These are phyloP conservation scores for Zea luxurians DNA, from an alignment of 176 grass and related monocot species.

Conservation along the genomic window DNA sequence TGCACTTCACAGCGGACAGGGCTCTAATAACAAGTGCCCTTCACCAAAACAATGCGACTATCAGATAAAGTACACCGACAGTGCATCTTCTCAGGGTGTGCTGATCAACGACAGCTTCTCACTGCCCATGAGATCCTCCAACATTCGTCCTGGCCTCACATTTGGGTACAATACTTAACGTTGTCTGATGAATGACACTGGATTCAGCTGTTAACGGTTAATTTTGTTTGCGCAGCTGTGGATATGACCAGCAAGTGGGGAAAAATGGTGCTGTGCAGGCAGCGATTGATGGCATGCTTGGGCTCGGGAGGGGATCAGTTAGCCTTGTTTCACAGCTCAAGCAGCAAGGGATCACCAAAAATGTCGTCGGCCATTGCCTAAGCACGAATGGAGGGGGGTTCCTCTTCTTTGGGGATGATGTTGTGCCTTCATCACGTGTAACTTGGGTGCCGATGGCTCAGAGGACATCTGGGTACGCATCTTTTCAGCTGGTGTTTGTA, in stretches of 20 bases:
- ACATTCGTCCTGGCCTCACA: slow-evolving; percentile 48
- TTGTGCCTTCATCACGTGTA: slow-evolving; percentile 52
- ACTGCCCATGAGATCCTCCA: slow-evolving; percentile 52
- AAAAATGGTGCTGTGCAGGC: slow-evolving; percentile 39
- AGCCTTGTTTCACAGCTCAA: slow-evolving; percentile 79
- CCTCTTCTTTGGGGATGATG: slow-evolving; percentile 87
- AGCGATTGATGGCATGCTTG: slow-evolving; percentile 69
- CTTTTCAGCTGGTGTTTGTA: background rate
- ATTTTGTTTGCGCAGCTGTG: slow-evolving; percentile 55
- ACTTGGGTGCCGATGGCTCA: slow-evolving; percentile 70
- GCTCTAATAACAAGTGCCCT: slow-evolving; percentile 48
- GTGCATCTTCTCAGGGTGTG: slow-evolving; percentile 65
- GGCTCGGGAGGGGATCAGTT: slow-evolving; percentile 69
- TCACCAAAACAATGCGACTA: slow-evolving; percentile 70
- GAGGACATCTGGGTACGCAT: slow-evolving; percentile 49
- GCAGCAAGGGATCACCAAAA: slow-evolving; percentile 77
- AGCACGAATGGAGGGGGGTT: slow-evolving; percentile 66
- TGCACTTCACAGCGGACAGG: slow-evolving; percentile 35
- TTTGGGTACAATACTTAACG: slow-evolving; percentile 60
- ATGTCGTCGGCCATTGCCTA: slow-evolving; percentile 84
- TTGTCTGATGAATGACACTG: background rate
- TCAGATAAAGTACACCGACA: slow-evolving; percentile 70
- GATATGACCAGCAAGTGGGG: slow-evolving; percentile 75
- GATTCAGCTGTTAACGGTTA: slow-evolving; percentile 19
- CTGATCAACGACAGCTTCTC: slow-evolving; percentile 64